A percentile compares a stretch with the other conserved stretches of the same genome.
Conservation (phyloP, 495 filamentous ascomycete species). For the Podospora didyma region DNA sequence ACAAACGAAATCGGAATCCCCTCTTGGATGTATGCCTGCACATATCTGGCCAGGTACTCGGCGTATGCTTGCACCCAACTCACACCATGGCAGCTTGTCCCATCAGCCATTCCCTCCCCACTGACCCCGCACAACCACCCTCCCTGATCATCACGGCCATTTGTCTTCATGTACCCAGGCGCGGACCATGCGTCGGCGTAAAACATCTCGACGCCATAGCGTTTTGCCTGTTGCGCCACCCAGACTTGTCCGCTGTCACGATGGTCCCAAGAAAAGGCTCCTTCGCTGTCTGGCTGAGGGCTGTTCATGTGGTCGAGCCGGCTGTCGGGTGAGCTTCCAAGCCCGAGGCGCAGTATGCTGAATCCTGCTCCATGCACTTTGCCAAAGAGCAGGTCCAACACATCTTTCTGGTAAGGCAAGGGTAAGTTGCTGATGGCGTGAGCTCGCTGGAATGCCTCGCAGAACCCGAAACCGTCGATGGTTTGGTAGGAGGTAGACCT, state of each 20-base stretch:
- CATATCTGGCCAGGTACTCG: slow-evolving; percentile 51
- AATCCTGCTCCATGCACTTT: slow-evolving; percentile 46
- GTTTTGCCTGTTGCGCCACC: slow-evolving; percentile 42
- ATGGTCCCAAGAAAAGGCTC: slow-evolving; percentile 36
- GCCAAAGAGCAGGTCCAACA: slow-evolving; percentile 47
- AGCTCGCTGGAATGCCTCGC: slow-evolving; percentile 48
- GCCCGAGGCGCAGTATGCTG: slow-evolving; percentile 50
- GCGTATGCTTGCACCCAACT: slow-evolving; percentile 56
- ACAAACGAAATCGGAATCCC: slow-evolving; percentile 47
- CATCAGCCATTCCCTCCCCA: slow-evolving; percentile 8
- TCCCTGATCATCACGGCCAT: slow-evolving; percentile 35
- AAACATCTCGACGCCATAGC: slow-evolving; percentile 38
- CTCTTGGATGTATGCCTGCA: slow-evolving; percentile 41
- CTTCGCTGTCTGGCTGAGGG: slow-evolving; percentile 35
- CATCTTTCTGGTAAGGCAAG: slow-evolving; percentile 23
- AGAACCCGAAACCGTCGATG: slow-evolving; percentile 48
- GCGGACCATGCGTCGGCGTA: slow-evolving; percentile 56
- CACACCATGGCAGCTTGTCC: slow-evolving; percentile 39
- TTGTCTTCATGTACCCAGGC: slow-evolving; percentile 57
- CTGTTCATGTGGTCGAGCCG: slow-evolving; percentile 26
- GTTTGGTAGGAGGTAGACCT: slow-evolving; percentile 24
- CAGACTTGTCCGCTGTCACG: slow-evolving; percentile 48
- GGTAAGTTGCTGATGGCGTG: slow-evolving; percentile 33
- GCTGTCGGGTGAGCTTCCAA: slow-evolving; percentile 27
- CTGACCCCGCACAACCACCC: slow-evolving; percentile 50